Percentiles rank a stretch among this genome's conserved stretches.
Conservation (phyloP, 495 filamentous ascomycete genomes). For the Pseudotulostoma volvatum region DNA sequence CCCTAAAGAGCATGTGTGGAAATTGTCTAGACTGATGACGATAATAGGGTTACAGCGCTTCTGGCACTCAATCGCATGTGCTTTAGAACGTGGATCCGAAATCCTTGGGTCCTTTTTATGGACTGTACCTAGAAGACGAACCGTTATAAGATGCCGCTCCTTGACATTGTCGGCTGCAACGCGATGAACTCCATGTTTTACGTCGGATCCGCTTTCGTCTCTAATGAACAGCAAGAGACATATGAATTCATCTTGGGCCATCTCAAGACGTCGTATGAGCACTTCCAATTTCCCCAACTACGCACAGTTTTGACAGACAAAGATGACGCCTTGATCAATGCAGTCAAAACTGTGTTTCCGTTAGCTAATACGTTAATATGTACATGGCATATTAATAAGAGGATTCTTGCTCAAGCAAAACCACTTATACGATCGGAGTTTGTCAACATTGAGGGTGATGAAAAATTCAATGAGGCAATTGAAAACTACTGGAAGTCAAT, state of each 20-base stretch:
- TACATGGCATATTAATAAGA: constrained; percentile 2
- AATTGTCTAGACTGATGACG: neutral
- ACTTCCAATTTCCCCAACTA: neutral
- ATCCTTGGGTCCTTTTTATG: constrained; percentile 1
- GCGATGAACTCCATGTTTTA: constrained; percentile 1
- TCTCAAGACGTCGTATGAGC: neutral
- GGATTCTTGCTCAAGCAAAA: neutral
- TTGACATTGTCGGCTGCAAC: constrained; percentile 4
- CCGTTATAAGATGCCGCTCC: constrained; percentile 5
- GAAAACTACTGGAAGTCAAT: neutral
- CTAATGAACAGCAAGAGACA: neutral
- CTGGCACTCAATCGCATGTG: neutral
- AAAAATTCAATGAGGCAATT: neutral
- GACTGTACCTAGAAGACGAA: constrained; percentile 9
- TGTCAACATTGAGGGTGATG: neutral
- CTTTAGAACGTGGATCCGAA: neutral
- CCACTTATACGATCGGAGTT: neutral
- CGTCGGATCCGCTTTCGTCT: constrained; percentile 3
- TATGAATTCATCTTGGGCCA: neutral
- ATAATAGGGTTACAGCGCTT: neutral
- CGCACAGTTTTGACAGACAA: constrained; percentile 3
- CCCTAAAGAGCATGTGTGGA: constrained; percentile 1
- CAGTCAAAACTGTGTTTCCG: neutral
- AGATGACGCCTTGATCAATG: constrained; percentile 2
- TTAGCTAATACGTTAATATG: neutral